phyloP scores from a whole-genome alignment of 202 grass and related monocot species.

The Schoenoplectus tabernaemontani region DNA sequence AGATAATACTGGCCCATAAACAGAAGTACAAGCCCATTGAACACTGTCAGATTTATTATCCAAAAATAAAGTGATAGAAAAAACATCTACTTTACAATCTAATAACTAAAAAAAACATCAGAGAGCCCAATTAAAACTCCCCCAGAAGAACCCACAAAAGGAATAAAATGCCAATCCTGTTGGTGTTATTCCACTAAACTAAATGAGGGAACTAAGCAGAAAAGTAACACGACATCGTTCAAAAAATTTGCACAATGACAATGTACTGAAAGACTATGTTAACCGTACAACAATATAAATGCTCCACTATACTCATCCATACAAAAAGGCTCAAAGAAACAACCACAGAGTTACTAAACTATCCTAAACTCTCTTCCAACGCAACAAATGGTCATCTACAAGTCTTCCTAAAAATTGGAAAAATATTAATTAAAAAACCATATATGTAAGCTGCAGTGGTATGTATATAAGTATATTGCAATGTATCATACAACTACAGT shows the following conservation, averaged over 20 bases:
- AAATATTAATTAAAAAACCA: neutral
- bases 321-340: neutral
- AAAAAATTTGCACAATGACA: neutral
- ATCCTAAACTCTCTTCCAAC: conserved; percentile 4
- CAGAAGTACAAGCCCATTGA: too few relatives aligned
- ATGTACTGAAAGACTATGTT: neutral
- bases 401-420: neutral
- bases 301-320: neutral
- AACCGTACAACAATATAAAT: neutral
- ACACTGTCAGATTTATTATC: too few relatives aligned
- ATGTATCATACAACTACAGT: neutral
- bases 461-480: conserved; percentile 2
- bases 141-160: too few relatives aligned
- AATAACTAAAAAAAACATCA: too few relatives aligned
- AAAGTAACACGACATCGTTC: conserved; percentile 1
- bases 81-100: too few relatives aligned
- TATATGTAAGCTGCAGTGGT: neutral
- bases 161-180: too few relatives aligned
- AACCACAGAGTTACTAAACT: neutral
- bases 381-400: conserved; percentile 3
- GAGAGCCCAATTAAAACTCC: too few relatives aligned
- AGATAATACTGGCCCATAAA: too few relatives aligned
- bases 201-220: neutral
- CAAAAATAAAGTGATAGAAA: too few relatives aligned
- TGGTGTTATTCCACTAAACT: neutral